Base-by-base conservation (phyloP, 2,329 filamentous ascomycete genomes). In the Trichoderma brevicompactum region DNA sequence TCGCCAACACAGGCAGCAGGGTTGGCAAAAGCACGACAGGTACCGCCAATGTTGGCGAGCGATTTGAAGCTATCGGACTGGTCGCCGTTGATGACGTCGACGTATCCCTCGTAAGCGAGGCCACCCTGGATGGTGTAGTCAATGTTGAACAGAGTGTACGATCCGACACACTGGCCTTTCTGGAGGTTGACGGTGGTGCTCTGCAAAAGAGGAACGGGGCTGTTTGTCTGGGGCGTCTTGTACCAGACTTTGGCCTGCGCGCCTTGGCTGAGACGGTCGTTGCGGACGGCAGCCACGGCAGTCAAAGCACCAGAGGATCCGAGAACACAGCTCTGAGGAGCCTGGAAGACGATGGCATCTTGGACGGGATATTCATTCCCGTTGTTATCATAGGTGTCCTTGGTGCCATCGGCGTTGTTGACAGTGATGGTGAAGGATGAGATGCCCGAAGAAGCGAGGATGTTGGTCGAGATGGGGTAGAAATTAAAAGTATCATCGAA, bases 401-500 rank as follows among this genome's bases (percentile, higher is more conserved):
- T 80, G 15, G 78, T 76, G 7, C 84, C 85, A 66, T 81, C 79
- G 3, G 76, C 78, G 61, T 79, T 75, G 64, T 80, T 83, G 60
- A 88, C 71, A 2, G 83, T 75, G 71, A 87, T 72, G 67, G 79
- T 80, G 77, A 90, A 85, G 69, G 88, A 82, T 46, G 89, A 83
- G 75, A 92, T 85, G 68, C 89, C 81, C 65, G 84, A 78, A 65
- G 84, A 76, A 69, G 86, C 79, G 67, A 85, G 74, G 70, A 93
- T 82, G 64, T 84, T 75, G 34, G 73, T 69, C n/a, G 75, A 69
- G 43, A 83, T 75, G n/a, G 79, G 81, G 69, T 79, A 83, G 74
- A 85, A 86, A 61, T 79, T 78, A 72, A 89, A 89, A 8, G 76
- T 83, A 66, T 89, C 85, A 71, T 89, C 87, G 61, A 89, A 85